Evolutionary conservation across 2,329 filamentous ascomycete genomes (phyloP).

Genomic region (Colletotrichum cereale): DNA sequence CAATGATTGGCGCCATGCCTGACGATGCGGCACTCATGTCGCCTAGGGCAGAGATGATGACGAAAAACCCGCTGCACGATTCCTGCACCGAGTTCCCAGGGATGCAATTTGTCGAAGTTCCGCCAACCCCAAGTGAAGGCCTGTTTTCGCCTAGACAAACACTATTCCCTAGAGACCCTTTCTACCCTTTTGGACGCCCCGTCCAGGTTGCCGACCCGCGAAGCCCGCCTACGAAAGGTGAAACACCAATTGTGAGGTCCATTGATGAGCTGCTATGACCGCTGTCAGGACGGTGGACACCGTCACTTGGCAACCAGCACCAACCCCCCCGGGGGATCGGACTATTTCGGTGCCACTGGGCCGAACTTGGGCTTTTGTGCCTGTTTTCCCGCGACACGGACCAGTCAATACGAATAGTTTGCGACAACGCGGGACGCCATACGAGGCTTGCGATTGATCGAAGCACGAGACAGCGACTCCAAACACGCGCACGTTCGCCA

Average conservation of each 20-base stretch:
- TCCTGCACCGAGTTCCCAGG: conserved; percentile 57
- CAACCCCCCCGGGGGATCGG: conserved; percentile 19
- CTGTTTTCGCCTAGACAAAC: conserved; percentile 66
- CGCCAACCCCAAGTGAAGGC: conserved; percentile 64
- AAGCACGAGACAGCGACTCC: neutral
- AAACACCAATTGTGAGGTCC: conserved; percentile 80
- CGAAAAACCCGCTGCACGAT: conserved; percentile 72
- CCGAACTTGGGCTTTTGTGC: conserved; percentile 19
- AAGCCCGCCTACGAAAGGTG: conserved; percentile 80
- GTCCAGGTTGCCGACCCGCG: conserved; percentile 72
- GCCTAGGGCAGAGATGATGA: conserved; percentile 79
- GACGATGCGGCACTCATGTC: conserved; percentile 74
- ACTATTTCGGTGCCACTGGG: conserved; percentile 26
- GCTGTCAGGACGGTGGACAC: conserved; percentile 23
- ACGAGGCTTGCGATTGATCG: conserved; percentile 5
- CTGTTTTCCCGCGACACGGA: conserved; percentile 24
- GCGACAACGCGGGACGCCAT: neutral
- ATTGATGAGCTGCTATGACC: conserved; percentile 81
- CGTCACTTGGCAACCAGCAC: conserved; percentile 29
- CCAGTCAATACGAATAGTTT: conserved; percentile 4
- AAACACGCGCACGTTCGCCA: conserved; percentile 11
- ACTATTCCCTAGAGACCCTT: conserved; percentile 67
- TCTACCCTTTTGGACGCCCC: conserved; percentile 65
- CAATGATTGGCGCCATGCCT: conserved; percentile 51
- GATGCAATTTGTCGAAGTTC: conserved; percentile 65